Conservation (phyloP, 495 filamentous ascomycete genomes). For the Trichocladium uniseriatum region DNA sequence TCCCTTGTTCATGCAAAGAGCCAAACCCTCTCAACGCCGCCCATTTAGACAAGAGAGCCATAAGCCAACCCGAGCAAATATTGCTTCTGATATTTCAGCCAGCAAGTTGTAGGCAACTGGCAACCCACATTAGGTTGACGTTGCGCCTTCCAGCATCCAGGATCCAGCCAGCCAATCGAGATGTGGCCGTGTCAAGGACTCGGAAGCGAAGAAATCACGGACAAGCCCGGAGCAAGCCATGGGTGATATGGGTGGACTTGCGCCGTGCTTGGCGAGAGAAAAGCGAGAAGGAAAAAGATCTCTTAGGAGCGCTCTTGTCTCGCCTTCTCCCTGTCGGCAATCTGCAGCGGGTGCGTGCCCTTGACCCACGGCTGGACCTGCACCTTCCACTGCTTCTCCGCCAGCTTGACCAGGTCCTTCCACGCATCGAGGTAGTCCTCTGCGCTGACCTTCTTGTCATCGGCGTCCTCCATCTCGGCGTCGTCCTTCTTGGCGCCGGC, state of each 20-base stretch:
- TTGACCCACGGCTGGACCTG: conserved; percentile 29
- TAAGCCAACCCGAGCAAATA: conserved; percentile 4
- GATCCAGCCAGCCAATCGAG: not conserved
- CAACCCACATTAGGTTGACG: not conserved
- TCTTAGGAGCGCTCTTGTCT: not conserved
- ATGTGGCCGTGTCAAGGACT: not conserved
- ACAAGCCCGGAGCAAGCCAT: not conserved
- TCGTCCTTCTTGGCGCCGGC: conserved; percentile 40
- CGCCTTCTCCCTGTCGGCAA: conserved; percentile 8
- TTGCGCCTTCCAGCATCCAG: not conserved
- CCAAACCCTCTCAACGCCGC: conserved; percentile 14
- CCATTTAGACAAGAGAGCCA: conserved; percentile 16
- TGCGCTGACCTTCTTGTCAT: conserved; percentile 40
- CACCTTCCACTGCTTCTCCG: conserved; percentile 53
- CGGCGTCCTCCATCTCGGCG: conserved; percentile 29
- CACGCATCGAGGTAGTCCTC: conserved; percentile 67
- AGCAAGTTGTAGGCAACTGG: not conserved
- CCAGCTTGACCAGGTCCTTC: conserved; percentile 62
- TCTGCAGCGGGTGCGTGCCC: conserved; percentile 24
- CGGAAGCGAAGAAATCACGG: not conserved
- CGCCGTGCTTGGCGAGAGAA: not conserved
- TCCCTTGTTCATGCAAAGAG: conserved; percentile 10
- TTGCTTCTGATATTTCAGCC: not conserved
- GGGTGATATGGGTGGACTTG: not conserved
- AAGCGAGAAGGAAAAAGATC: not conserved